Percentiles rank a stretch among this genome's conserved stretches.
These are phyloP conservation scores for Verticillium albo-atrum DNA, from an alignment of 2,329 filamentous ascomycete species.

Conservation along the genomic window DNA sequence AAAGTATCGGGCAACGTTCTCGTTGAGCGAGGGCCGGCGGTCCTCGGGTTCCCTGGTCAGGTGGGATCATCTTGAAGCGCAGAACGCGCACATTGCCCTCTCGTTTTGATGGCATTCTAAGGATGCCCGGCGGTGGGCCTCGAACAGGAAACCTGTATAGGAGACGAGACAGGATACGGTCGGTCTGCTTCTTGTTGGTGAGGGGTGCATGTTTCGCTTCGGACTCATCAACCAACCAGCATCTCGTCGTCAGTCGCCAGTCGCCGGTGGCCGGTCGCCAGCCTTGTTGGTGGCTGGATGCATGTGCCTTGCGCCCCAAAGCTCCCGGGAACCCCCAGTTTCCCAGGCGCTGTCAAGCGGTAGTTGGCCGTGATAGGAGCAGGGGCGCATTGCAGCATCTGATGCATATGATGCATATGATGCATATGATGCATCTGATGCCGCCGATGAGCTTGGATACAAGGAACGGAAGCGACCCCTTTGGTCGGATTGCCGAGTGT, in stretches of 20 bases:
- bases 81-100: too few species aligned
- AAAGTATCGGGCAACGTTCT: too few species aligned
- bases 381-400: too few species aligned
- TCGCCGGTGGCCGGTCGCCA: too few species aligned
- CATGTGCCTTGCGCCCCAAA: background rate
- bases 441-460: background rate
- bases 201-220: conserved; percentile 2
- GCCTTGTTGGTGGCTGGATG: background rate
- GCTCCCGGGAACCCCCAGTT: background rate
- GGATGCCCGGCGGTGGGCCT: too few species aligned
- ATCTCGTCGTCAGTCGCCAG: background rate
- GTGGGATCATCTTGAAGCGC: too few species aligned
- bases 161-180: too few species aligned
- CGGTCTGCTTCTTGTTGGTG: background rate
- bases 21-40: too few species aligned
- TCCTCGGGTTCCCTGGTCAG: too few species aligned
- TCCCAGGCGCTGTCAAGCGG: background rate
- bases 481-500: conserved; percentile 3
- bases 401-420: too few species aligned
- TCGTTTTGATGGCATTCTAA: too few species aligned
- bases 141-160: too few species aligned
- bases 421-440: background rate
- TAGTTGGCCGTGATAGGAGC: background rate
- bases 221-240: background rate
- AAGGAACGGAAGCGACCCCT: conserved; percentile 4